Evolutionary conservation across 495 filamentous ascomycete species (phyloP), one percentile per base, ranked within the genome.

Genomic region (Penicilliopsis zonata): DNA sequence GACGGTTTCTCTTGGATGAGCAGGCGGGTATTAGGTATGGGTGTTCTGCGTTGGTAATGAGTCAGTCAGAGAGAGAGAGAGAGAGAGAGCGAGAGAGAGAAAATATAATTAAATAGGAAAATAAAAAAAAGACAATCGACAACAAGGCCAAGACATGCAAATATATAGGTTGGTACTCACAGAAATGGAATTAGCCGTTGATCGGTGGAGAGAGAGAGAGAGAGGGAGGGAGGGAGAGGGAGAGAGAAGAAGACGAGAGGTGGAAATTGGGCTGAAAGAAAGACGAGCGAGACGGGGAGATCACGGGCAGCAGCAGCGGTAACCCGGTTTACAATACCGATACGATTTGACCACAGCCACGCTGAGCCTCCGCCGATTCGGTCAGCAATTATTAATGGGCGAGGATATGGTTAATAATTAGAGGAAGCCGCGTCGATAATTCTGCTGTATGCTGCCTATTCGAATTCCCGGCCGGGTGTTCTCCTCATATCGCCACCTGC

Each of bases 51-150:
- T 26, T 21, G 26, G 35, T 13, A 33, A 18, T 14, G 35, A 21
- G 18, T 9, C 10, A 2, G 16, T 33, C 31, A 33, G 16, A n/a
- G n/a, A n/a, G n/a, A n/a, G n/a, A n/a, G n/a, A n/a, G 5, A 13
- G 1, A 30, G 29, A 35, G 14, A 14, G 22, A 28, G 23, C 13
- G 33, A 36, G 36, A 35, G 25, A 13, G 5, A 47, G 41, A 49
- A 52, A 37, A 41, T 39, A 35, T 31, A 4, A 15, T 31, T 12
- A 8, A 6, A 15, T 6, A 15, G 8, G 30, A 22, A 12, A 35
- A 35, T 8, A 21, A 29, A 49, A 44, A 38, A 48, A 39, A 38
- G 42, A n/a, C n/a, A n/a, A n/a, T n/a, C n/a, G n/a, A n/a, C n/a
- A n/a, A n/a, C n/a, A n/a, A n/a, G n/a, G n/a, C n/a, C n/a, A n/a